Evolutionary conservation across 306 rosid genomes (phyloP), one percentile per base, ranked within the genome.

Genomic region (Pachyrhizus erosus): DNA sequence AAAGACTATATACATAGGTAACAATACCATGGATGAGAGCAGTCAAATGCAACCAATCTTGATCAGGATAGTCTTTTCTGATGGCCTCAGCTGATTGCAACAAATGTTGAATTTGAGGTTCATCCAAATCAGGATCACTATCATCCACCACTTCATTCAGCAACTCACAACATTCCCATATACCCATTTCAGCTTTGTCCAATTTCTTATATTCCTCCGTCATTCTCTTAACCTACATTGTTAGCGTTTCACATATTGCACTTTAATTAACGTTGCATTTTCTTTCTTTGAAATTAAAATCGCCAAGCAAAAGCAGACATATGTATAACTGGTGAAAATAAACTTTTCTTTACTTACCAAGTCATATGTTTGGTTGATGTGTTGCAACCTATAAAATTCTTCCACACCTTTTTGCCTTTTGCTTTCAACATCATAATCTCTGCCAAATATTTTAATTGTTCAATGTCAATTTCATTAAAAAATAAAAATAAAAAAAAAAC

Each of bases 141-240:
- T 76, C 86, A 82, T 82, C 86, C 45, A 84, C 90, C 42, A 87
- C 87, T 13, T 80, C 79, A 58, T 84, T 85, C 1, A 87, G 78
- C 24, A 87, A 27, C n/a, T 84, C 88, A 78, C 86, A 74, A 9
- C 86, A 81, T 61, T 84, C 86, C 88, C 90, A 87, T 17, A 87
- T 81, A 40, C 82, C 23, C 90, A 87, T 87, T 70, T 87, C 86
- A 0, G 24, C 82, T 17, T 71, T 87, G 80, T 84, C 51, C 67
- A 87, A 9, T 70, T 87, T 87, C 34, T 49, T 18, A 72, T 87
- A 87, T 33, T 78, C 84, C 42, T 74, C 82, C 29, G 80, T 87
- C 82, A 68, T 81, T 48, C 20, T 78, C 80, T 84, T 84, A 7
- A 82, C 90, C 88, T 87, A 9, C 72, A 70, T 72, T 13, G 72